Evolutionary conservation across 2,329 filamentous ascomycete genomes (phyloP), one percentile per base, ranked within the genome.

Genomic region (Verticillium isaacii): DNA sequence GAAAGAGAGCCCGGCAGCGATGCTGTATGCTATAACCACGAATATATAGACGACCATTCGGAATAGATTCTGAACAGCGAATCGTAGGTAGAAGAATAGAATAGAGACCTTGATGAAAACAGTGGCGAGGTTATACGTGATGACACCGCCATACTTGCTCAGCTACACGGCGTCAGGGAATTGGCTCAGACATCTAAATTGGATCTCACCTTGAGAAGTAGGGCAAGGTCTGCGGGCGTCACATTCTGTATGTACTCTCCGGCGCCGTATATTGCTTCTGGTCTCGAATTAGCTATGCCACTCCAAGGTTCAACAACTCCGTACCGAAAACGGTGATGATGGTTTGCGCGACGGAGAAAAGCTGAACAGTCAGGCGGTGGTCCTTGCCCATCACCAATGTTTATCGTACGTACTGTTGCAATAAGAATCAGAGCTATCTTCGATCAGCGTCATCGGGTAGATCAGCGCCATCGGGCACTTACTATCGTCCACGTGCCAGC

Each of bases 61-160:
- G 1, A 62, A 56, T 2, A 32, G 15, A 0, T 15, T 41, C 8
- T 55, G 60, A 14, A 65, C 57, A 1, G 63, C 60, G 17, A 68
- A 68, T 2, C 67, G 66, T 0, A 68, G 62, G 54, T 66, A 68
- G 14, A 68, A 68, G 17, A 61, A 39, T 3, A 68, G 56, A 14
- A 68, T 65, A 2, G 67, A 68, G 3, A 62, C 64, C 19, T 68
- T 68, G 23, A 63, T 65, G 15, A 68, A 68, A 12, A 68, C 37
- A 1, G 64, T 64, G 2, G 66, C 62, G 6, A 68, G 32, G 41
- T 66, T 68, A 41, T 68, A 68, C 12, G 61, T 56, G 54, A 56
- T 56, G 54, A 56, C 54, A 32, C 54, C 54, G 25, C 54, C 54
- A 14, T 56, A 34, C 15, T 29, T 56, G 29, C 25, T 34, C 11